Evolutionary conservation across 352 stramenopile genomes (phyloP), one percentile per base, ranked within the genome.

Genomic region (Phytopythium cucurbitacearum): DNA sequence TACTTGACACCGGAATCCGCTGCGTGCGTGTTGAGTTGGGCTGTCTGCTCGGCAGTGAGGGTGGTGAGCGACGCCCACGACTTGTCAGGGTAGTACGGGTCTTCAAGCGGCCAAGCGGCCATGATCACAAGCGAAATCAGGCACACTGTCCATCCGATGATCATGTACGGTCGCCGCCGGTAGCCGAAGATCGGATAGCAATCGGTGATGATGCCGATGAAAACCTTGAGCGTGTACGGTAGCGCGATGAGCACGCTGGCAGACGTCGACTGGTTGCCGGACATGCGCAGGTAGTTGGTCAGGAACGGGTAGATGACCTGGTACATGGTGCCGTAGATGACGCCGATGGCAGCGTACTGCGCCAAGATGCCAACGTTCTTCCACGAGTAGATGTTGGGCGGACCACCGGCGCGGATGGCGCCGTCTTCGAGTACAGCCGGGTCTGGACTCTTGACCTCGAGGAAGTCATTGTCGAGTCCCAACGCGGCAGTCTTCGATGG

Each of bases 101-200:
- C 59, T 4, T 53, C 59, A n/a, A 62, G 56, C 0, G 55, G 65
- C 11, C 64, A 40, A 34, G 48, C n/a, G 9, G 64, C 48, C 53
- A 73, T 69, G 47, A 68, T 47, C 3, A 70, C 21, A 3, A 70
- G 46, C 5, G 57, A 68, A 12, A 60, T 15, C 21, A 67, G 55
- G 45, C 60, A 71, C 28, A 77, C 39, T 5, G 34, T 53, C 68
- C 68, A 74, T 4, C 65, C 68, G 40, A 77, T 59, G 15, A 67
- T 34, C 45, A 60, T 67, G 51, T 64, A 67, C 10, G 60, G 60
- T 0, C 60, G 55, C 45, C 69, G 60, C 12, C 65, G 59, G 21
- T 63, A 70, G 32, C 69, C 69, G 32, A 65, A 67, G 63, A 79
- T 79, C 37, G 69, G 69, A 32, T 71, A 60, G 15, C 52, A 65